These are phyloP conservation scores for Aspergillus latus DNA, from an alignment of 2,329 filamentous ascomycete species.

Conservation along the genomic window DNA sequence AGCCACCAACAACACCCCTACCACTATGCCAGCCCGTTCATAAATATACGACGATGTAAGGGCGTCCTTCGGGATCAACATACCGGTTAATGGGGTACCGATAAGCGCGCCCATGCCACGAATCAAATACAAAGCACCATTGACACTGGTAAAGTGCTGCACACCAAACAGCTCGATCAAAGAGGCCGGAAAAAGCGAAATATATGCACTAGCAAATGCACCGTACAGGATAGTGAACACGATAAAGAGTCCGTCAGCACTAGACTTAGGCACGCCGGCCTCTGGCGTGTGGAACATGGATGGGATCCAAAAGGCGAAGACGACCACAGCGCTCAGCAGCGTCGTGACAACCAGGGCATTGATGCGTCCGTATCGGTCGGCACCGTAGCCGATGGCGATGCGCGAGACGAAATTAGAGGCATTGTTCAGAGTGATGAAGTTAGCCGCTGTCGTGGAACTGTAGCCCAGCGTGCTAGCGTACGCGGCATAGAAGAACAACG, in stretches of 20 bases:
- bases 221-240: slow-evolving; percentile 38
- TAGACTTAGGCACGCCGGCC: slow-evolving; percentile 10
- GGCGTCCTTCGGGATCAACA: slow-evolving; percentile 27
- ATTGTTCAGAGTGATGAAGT: slow-evolving; percentile 44
- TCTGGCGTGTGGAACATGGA: slow-evolving; percentile 20
- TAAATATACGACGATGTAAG: slow-evolving; percentile 23
- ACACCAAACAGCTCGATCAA: slow-evolving; percentile 42
- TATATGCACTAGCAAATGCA: slow-evolving; percentile 41
- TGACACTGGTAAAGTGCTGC: slow-evolving; percentile 39
- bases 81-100: slow-evolving; percentile 38
- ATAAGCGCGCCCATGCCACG: slow-evolving; percentile 39
- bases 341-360: slow-evolving; percentile 41
- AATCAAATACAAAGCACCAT: slow-evolving; percentile 41
- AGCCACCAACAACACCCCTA: slow-evolving; percentile 28
- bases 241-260: slow-evolving; percentile 32
- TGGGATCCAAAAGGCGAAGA: slow-evolving; percentile 30
- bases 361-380: slow-evolving; percentile 42
- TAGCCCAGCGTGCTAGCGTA: slow-evolving; percentile 45
- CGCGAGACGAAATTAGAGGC: slow-evolving; percentile 43
- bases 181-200: slow-evolving; percentile 43
- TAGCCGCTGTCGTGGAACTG: slow-evolving; percentile 36
- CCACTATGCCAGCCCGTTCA: slow-evolving; percentile 26
- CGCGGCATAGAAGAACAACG: slow-evolving; percentile 42
- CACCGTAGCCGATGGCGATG: slow-evolving; percentile 40
- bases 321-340: slow-evolving; percentile 31